phyloP scores from a whole-genome alignment of 768 basidiomycete species.

The Sporobolomyces pararoseus region DNA sequence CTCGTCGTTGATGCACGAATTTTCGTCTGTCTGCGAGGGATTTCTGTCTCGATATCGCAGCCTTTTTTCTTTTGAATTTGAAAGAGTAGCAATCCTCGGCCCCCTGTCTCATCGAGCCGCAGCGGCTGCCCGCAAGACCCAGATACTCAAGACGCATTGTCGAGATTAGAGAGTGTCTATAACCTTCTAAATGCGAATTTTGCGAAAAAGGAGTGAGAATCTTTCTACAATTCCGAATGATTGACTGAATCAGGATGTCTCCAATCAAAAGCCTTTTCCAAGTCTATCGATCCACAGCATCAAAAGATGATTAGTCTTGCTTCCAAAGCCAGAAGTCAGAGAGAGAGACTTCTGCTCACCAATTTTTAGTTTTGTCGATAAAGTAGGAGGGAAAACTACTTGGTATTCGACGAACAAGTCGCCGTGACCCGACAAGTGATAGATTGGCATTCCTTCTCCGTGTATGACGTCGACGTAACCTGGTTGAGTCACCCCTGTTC shows the following conservation, averaged over 20 bases:
- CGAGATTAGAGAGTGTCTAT: too few species aligned
- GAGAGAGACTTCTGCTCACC: slow-evolving; percentile 65
- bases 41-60: too few species aligned
- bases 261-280: slow-evolving; percentile 32
- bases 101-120: too few species aligned
- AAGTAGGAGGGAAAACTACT: slow-evolving; percentile 74
- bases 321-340: neutral
- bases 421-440: slow-evolving; percentile 60
- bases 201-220: too few species aligned
- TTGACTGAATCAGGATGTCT: slow-evolving; percentile 13
- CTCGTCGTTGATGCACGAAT: too few species aligned
- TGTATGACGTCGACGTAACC: slow-evolving; percentile 81
- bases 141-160: too few species aligned
- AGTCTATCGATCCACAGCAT: slow-evolving; percentile 16
- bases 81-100: too few species aligned
- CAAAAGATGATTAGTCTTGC: neutral
- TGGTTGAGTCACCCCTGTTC: slow-evolving; percentile 85
- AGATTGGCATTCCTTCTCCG: slow-evolving; percentile 84
- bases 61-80: too few species aligned
- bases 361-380: slow-evolving; percentile 64
- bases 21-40: too few species aligned
- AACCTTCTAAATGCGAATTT: too few species aligned
- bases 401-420: slow-evolving; percentile 90
- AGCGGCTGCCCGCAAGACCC: too few species aligned
- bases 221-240: slow-evolving; percentile 29